phyloP scores from a whole-genome alignment of 768 basidiomycete species.

The Tubosaeta sp. region DNA sequence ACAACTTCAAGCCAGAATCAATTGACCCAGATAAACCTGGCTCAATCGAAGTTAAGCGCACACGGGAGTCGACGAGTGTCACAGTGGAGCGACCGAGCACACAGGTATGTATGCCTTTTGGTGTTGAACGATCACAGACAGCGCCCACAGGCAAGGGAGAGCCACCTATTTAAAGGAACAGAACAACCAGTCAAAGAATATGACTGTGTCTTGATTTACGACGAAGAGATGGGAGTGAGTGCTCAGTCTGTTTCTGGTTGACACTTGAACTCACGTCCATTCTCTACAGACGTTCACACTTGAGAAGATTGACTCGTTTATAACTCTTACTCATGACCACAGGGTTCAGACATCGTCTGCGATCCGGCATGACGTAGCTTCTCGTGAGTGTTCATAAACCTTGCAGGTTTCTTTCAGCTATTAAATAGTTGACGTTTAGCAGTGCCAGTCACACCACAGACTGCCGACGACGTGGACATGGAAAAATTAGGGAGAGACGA shows the following conservation, averaged over 20 bases:
- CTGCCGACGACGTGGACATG: slow-evolving; percentile 29
- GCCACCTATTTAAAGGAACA: slow-evolving; percentile 51
- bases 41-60: slow-evolving; percentile 55
- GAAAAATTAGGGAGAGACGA: slow-evolving; percentile 30
- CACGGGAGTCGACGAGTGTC: slow-evolving; percentile 48
- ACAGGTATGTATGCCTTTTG: slow-evolving; percentile 40
- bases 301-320: slow-evolving; percentile 69
- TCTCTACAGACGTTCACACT: slow-evolving; percentile 60
- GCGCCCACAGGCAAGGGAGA: slow-evolving; percentile 44
- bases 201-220: slow-evolving; percentile 78
- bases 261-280: not conserved
- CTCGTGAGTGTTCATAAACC: slow-evolving; percentile 18
- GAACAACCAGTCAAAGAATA: slow-evolving; percentile 61
- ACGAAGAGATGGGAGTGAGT: slow-evolving; percentile 67
- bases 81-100: slow-evolving; percentile 62
- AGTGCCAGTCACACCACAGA: slow-evolving; percentile 12
- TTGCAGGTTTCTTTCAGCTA: not conserved
- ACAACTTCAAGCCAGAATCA: slow-evolving; percentile 72
- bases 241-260: not conserved
- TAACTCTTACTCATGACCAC: slow-evolving; percentile 51
- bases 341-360: slow-evolving; percentile 33
- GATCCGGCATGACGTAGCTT: slow-evolving; percentile 11
- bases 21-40: slow-evolving; percentile 65
- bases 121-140: not conserved
- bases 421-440: slow-evolving; percentile 14